Conservation (phyloP, 2,329 filamentous ascomycete genomes). For the Hysterium pulicare region DNA sequence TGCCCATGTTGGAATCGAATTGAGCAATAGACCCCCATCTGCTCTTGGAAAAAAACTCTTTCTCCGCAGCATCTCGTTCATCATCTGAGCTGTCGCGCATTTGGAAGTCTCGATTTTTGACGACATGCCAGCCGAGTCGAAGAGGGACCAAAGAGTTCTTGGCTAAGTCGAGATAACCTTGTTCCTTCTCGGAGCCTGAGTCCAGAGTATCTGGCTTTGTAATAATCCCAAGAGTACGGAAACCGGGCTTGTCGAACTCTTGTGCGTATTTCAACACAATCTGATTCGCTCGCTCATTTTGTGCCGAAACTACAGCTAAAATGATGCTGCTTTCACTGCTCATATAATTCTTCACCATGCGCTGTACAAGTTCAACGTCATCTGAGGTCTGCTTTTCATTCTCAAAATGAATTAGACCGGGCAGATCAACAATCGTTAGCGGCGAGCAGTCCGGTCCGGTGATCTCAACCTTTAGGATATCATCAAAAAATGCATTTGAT, state of each 20-base stretch:
- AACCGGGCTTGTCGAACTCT: conserved; percentile 42
- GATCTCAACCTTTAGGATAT: conserved; percentile 28
- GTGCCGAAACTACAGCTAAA: conserved; percentile 44
- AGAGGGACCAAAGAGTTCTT: conserved; percentile 30
- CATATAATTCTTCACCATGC: conserved; percentile 46
- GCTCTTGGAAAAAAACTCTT: conserved; percentile 23
- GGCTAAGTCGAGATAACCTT: conserved; percentile 31
- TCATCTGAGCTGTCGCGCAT: conserved; percentile 19
- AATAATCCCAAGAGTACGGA: conserved; percentile 53
- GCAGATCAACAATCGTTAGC: conserved; percentile 56
- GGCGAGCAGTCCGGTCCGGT: conserved; percentile 36
- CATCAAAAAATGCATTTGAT: conserved; percentile 15
- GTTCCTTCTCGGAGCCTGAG: conserved; percentile 18
- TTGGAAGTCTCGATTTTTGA: conserved; percentile 44
- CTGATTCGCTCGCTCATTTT: conserved; percentile 50
- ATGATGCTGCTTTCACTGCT: conserved; percentile 43
- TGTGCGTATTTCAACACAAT: conserved; percentile 49
- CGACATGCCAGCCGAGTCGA: conserved; percentile 49
- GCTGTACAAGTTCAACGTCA: conserved; percentile 46
- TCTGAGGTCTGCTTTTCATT: conserved; percentile 45
- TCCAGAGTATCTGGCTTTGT: conserved; percentile 50
- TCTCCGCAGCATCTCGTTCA: conserved; percentile 36
- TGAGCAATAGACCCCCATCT: conserved; percentile 36
- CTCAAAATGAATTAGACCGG: conserved; percentile 52
- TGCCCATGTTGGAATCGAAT: conserved; percentile 21